Conservation (phyloP, 164 flowering plant genomes). For the Tetracentron sinense region DNA sequence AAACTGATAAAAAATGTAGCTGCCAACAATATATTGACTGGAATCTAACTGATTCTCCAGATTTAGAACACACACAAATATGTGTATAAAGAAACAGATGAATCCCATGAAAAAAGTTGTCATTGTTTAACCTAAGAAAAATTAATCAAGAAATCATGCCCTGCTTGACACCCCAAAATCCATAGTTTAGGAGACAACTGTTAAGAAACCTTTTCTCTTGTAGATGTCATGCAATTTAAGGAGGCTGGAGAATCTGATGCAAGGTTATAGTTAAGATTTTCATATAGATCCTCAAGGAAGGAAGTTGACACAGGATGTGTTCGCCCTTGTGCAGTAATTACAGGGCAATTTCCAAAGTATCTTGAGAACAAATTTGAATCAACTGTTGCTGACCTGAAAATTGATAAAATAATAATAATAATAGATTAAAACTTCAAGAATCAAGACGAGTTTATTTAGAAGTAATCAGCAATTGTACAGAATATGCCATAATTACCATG, state of each 20-base stretch:
- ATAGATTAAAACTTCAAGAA: neutral
- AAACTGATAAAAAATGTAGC: too few relatives aligned
- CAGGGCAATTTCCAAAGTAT: slow-evolving; percentile 82
- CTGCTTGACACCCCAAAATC: neutral
- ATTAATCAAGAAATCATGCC: neutral
- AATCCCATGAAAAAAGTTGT: too few relatives aligned
- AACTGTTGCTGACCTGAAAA: slow-evolving; percentile 88
- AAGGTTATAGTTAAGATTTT: slow-evolving; percentile 57
- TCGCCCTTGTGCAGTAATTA: slow-evolving; percentile 75
- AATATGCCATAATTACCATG: neutral
- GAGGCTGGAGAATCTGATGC: slow-evolving; percentile 82
- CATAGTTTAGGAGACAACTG: neutral
- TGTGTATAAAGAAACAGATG: neutral
- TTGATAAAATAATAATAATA: neutral
- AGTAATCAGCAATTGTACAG: neutral
- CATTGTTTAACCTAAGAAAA: too few relatives aligned
- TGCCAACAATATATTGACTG: too few relatives aligned
- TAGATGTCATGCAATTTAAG: slow-evolving; percentile 31
- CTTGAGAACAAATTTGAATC: slow-evolving; percentile 74
- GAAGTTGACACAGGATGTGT: slow-evolving; percentile 77
- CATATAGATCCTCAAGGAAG: slow-evolving; percentile 88
- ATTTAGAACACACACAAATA: too few relatives aligned
- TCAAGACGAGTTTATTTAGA: neutral
- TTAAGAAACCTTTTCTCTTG: slow-evolving; percentile 43
- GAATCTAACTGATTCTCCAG: too few relatives aligned